Percentiles rank a stretch among this genome's conserved stretches.
These are phyloP conservation scores for Ajuga chamaepitys DNA, from an alignment of 257 asterid species.

Conservation along the genomic window DNA sequence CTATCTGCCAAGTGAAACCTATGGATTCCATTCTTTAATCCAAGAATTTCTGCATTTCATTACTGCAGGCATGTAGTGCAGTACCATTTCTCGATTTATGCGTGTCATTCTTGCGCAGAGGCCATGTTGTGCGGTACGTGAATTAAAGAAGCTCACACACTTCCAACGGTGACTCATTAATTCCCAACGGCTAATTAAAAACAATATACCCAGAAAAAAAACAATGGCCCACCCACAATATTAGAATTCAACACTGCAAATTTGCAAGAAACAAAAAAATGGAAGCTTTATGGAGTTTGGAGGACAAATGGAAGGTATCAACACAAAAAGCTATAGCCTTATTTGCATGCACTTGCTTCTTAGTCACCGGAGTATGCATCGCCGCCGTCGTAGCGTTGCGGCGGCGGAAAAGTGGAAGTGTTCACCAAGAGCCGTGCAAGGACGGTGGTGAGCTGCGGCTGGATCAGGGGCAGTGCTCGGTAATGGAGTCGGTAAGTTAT, in stretches of 20 bases:
- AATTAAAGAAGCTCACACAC: neutral
- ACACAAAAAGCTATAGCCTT: conserved; percentile 40
- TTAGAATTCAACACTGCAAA: neutral
- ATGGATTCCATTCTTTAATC: no score
- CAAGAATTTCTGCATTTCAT: no score
- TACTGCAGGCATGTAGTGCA: no score
- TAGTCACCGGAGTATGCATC: conserved; percentile 26
- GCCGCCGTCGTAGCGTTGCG: conserved; percentile 9
- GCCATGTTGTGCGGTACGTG: no score
- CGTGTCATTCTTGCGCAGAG: no score
- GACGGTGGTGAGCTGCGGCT: neutral
- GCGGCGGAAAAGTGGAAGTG: conserved; percentile 7
- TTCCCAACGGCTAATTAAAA: conserved; percentile 36
- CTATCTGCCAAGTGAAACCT: no score
- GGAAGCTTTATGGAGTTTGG: conserved; percentile 63
- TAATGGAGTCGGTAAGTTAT: no score
- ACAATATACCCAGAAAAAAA: no score
- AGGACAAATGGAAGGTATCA: conserved; percentile 56
- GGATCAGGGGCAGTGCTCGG: conserved; percentile 11
- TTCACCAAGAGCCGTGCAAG: conserved; percentile 31
- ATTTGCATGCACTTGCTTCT: conserved; percentile 36
- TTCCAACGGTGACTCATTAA: conserved; percentile 25
- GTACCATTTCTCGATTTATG: no score
- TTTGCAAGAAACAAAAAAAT: conserved; percentile 11
- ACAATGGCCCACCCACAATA: conserved; percentile 16